phyloP scores from a whole-genome alignment of 1,284 basidiomycete species.

The Porogramme epimiltina region DNA sequence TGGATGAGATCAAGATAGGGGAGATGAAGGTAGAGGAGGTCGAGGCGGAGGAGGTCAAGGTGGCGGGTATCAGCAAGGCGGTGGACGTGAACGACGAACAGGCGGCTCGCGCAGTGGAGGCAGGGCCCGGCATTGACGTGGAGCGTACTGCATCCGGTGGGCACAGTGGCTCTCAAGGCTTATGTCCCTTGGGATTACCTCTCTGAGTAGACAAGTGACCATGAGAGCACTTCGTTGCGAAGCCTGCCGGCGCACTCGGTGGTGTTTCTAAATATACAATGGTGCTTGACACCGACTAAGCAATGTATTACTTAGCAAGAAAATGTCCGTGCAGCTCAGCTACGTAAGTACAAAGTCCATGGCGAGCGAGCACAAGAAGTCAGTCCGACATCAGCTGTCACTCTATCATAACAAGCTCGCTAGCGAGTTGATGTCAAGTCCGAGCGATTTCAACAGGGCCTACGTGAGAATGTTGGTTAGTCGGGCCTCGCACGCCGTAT shows the following conservation, averaged over 20 bases:
- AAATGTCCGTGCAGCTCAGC: constrained; percentile 13
- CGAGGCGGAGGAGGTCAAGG: no score
- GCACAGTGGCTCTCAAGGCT: neutral
- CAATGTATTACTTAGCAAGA: neutral
- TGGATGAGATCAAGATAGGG: constrained; percentile 24
- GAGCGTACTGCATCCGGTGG: neutral
- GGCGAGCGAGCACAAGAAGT: no score
- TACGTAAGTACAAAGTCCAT: constrained; percentile 17
- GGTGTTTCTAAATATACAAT: neutral
- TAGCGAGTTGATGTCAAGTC: constrained; percentile 13
- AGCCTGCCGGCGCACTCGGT: no score
- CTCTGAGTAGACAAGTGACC: neutral
- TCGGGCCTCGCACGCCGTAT: neutral
- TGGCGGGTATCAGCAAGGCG: constrained; percentile 7
- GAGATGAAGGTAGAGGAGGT: constrained; percentile 27
- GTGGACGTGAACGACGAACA: neutral
- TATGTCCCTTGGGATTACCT: no score
- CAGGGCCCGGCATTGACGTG: constrained; percentile 16
- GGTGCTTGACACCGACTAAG: neutral
- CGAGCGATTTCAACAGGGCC: constrained; percentile 16
- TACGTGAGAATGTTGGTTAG: no score
- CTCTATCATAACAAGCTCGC: constrained; percentile 4
- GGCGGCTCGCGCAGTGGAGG: constrained; percentile 10
- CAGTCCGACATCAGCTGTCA: no score
- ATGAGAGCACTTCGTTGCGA: no score